Base-by-base conservation (phyloP, 2,329 filamentous ascomycete genomes). In the Paraphoma sp. region DNA sequence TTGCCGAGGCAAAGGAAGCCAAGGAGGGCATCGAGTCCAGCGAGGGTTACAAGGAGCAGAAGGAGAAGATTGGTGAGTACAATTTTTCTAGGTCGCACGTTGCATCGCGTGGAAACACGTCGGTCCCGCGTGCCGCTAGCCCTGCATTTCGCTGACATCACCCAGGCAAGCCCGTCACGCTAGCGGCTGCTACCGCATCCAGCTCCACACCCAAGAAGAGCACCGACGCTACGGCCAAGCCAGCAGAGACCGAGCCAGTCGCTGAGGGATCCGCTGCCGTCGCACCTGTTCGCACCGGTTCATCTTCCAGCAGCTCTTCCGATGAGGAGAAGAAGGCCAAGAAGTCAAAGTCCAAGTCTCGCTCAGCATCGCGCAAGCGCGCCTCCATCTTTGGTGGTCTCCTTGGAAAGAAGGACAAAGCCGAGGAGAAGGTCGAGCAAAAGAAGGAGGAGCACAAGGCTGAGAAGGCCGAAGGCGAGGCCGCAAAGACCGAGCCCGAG, bases 31-130 rank as follows among this genome's bases (percentile, higher is more conserved):
- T 97, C 69, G 86, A 86, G 63, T 87, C 89, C 79, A 89, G 88
- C 70, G 93, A 97, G 79, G 86, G 87, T 57, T 99, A 97, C 89
- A 97, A 97, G 88, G 84, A 86, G 70, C 88, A 91, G 64, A 80
- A 95, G 17, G 90, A 93, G 81, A 89, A 88, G 79, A 82, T 88
- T 68, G 81, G 85, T 86, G 81, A 72, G 84, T 82, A 54, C 42
- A 57, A 54, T 51, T 53, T 48, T 54, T 54, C 28, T 41, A 6
- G 12, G n/a, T 9, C 14, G 17, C 41, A 31, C 31, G 54, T 46
- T 50, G 54, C 48, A 51, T 57, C 63, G 65, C 56, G 65, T 66
- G 64, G 38, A 33, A 31, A 53, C 61, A 63, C n/a, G n/a, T n/a
- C n/a, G n/a, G n/a, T 23, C 5, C 2, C 23, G 23, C 23, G 23